Percentiles rank a stretch among this genome's conserved stretches.
Conservation (phyloP, 1,139 yeast species). For the Geotrichum phurueaensis region DNA sequence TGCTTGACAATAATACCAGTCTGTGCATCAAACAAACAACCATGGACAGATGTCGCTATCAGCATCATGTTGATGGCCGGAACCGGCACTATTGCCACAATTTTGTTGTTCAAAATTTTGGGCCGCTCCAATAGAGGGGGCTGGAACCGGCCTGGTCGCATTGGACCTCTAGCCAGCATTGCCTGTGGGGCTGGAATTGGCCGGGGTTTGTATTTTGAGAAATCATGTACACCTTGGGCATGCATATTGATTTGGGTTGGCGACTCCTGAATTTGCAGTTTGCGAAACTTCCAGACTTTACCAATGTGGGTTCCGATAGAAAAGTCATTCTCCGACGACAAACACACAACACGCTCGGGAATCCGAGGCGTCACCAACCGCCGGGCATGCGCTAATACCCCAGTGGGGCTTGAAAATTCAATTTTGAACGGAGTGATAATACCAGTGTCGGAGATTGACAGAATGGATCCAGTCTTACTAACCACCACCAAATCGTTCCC, state of each 20-base stretch:
- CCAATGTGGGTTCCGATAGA: constrained; percentile 60
- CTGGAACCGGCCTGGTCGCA: constrained; percentile 5
- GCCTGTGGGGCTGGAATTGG: constrained; percentile 16
- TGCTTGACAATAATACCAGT: constrained; percentile 58
- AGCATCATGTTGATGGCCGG: constrained; percentile 31
- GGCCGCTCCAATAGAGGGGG: constrained; percentile 2
- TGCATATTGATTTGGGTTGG: constrained; percentile 12
- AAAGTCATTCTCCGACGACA: constrained; percentile 47
- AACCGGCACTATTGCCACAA: constrained; percentile 25
- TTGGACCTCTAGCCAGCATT: constrained; percentile 12
- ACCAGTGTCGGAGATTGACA: constrained; percentile 23
- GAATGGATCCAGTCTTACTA: constrained; percentile 19
- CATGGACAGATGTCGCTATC: constrained; percentile 26
- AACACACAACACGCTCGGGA: constrained; percentile 62
- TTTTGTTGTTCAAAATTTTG: constrained; percentile 16
- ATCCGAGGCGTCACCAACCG: constrained; percentile 65
- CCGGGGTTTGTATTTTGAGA: constrained; percentile 14
- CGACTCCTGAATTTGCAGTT: constrained; percentile 42
- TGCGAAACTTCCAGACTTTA: constrained; percentile 58
- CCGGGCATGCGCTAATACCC: constrained; percentile 44
- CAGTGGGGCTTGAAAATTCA: constrained; percentile 14
- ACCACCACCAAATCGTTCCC: constrained; percentile 23
- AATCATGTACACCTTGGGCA: constrained; percentile 15
- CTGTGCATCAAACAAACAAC: constrained; percentile 58
- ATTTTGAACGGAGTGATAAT: constrained; percentile 7